Conservation (phyloP, 495 filamentous ascomycete species). For the Ramalina intermedia region DNA sequence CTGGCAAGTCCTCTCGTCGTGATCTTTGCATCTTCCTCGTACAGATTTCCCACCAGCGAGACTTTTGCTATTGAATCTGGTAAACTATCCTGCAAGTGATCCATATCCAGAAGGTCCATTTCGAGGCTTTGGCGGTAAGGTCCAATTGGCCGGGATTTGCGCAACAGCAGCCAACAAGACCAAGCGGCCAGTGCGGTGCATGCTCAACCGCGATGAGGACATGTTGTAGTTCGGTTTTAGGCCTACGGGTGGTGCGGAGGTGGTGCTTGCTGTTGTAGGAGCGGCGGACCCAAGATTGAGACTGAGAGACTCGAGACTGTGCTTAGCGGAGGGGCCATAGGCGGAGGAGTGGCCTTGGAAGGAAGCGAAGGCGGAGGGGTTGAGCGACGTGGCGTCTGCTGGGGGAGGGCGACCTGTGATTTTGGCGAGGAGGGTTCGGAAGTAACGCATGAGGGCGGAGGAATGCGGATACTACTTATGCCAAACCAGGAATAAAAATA, state of each 20-base stretch:
- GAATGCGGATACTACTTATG: too few relatives aligned
- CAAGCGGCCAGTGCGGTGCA: constrained; percentile 71
- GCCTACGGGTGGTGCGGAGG: constrained; percentile 27
- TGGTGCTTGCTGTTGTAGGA: constrained; percentile 28
- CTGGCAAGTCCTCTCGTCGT: too few relatives aligned
- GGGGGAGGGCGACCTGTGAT: constrained; percentile 87
- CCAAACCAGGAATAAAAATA: too few relatives aligned
- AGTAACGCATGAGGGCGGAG: constrained; percentile 87
- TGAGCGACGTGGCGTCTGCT: constrained; percentile 71
- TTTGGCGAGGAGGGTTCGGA: constrained; percentile 78
- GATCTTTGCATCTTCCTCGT: too few relatives aligned
- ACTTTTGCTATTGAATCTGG: too few relatives aligned
- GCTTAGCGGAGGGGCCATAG: constrained; percentile 44
- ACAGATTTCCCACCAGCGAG: too few relatives aligned
- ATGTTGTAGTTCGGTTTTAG: constrained; percentile 32
- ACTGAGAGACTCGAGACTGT: constrained; percentile 63
- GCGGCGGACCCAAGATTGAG: constrained; percentile 71
- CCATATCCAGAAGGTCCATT: too few relatives aligned
- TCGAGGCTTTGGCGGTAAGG: constrained; percentile 88
- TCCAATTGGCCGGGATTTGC: constrained; percentile 74
- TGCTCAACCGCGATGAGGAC: constrained; percentile 96
- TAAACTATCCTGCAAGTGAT: too few relatives aligned
- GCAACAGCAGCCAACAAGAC: constrained; percentile 75
- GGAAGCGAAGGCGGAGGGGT: constrained; percentile 73
- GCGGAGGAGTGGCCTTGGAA: constrained; percentile 50